Evolutionary conservation across 2,329 filamentous ascomycete genomes (phyloP).

Genomic region (Penicillium griseofulvum): DNA sequence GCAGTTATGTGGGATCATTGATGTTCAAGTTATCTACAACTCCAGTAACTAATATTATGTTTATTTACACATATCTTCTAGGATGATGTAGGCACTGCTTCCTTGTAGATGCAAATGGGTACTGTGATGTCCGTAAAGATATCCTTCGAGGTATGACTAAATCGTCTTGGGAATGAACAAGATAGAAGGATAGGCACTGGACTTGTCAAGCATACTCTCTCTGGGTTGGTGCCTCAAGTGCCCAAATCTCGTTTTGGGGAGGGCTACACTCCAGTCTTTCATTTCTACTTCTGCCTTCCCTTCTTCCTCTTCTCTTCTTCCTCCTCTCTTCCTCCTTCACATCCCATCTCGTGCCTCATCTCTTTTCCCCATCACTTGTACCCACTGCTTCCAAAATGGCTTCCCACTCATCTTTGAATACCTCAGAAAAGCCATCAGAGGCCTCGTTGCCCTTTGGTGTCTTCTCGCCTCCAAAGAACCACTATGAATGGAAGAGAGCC

Average conservation of each 20-base stretch:
- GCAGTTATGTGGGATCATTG: not conserved
- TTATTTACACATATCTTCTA: not conserved
- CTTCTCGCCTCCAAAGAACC: constrained; percentile 16
- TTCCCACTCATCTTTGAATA: not conserved
- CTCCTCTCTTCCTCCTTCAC: no score
- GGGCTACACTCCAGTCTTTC: not conserved
- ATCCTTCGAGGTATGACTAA: not conserved
- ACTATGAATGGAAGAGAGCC: constrained; percentile 33
- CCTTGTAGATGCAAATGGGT: not conserved
- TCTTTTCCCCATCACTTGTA: not conserved
- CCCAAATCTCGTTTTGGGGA: not conserved
- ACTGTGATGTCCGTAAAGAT: not conserved
- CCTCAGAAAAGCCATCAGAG: not conserved
- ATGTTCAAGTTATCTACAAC: not conserved
- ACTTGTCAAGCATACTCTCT: not conserved
- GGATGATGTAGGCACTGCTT: not conserved
- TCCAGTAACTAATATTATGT: not conserved
- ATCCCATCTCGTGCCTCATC: not conserved
- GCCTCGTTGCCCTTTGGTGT: constrained; percentile 19
- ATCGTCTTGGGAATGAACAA: not conserved
- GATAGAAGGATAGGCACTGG: not conserved
- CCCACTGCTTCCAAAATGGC: not conserved
- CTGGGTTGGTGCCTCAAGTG: not conserved
- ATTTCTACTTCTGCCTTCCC: not conserved
- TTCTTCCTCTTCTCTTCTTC: not conserved